Conservation (phyloP, 2,329 filamentous ascomycete species). For the Aspergillus ustus region DNA sequence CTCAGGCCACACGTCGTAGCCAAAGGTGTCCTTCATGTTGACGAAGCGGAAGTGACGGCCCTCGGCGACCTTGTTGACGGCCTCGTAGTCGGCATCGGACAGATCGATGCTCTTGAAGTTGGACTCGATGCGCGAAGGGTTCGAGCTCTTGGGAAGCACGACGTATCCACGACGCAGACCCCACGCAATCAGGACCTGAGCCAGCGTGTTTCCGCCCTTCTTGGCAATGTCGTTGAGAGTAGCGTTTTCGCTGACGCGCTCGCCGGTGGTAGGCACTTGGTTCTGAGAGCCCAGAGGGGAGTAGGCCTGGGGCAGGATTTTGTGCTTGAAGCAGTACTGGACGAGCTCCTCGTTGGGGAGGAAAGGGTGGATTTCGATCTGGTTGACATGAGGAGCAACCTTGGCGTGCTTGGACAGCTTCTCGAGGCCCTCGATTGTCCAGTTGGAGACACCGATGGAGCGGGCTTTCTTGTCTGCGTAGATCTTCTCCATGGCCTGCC, state of each 20-base stretch:
- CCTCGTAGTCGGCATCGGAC: conserved; percentile 61
- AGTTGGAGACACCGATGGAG: conserved; percentile 81
- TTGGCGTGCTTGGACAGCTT: conserved; percentile 49
- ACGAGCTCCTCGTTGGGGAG: conserved; percentile 52
- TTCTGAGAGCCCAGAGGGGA: conserved; percentile 65
- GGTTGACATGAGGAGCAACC: conserved; percentile 50
- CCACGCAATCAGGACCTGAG: conserved; percentile 68
- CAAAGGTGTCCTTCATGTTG: conserved; percentile 82
- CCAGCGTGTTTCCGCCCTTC: conserved; percentile 62
- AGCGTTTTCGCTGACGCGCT: conserved; percentile 65
- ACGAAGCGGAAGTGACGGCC: conserved; percentile 73
- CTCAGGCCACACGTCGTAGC: conserved; percentile 71
- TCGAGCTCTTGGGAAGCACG: conserved; percentile 73
- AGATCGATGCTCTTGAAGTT: conserved; percentile 69
- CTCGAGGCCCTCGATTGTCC: conserved; percentile 58
- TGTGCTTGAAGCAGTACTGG: conserved; percentile 47
- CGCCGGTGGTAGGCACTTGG: conserved; percentile 70
- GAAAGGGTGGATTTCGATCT: conserved; percentile 54
- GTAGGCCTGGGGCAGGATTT: conserved; percentile 49
- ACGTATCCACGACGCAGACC: conserved; percentile 68
- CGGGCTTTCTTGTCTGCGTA: conserved; percentile 64
- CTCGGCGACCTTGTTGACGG: conserved; percentile 66
- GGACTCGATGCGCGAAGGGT: conserved; percentile 67
- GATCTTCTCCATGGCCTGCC: conserved; percentile 69
- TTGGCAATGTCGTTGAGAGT: conserved; percentile 63